phyloP scores from a whole-genome alignment of 108 stramenopile genomes.

The Asterionellopsis glacialis region DNA sequence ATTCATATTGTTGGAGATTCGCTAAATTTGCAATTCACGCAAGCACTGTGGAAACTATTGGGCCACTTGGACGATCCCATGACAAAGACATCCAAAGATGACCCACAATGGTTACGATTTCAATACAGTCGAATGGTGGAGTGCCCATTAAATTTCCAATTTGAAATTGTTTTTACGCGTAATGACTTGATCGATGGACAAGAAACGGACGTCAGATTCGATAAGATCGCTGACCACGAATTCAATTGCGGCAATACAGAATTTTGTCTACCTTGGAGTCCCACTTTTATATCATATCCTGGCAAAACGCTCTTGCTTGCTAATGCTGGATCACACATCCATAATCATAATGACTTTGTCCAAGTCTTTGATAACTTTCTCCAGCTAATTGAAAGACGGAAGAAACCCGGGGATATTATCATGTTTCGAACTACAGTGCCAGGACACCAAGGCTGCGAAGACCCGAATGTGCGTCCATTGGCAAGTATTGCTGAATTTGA shows the following conservation, averaged over 20 bases:
- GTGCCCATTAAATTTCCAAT: conserved; percentile 6
- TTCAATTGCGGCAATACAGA: conserved; percentile 8
- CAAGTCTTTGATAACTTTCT: conserved; percentile 8
- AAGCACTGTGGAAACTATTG: conserved; percentile 10
- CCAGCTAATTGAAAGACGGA: neutral
- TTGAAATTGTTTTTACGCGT: conserved; percentile 7
- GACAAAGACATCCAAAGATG: neutral
- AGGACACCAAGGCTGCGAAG: conserved; percentile 8
- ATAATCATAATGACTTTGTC: neutral
- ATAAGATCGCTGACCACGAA: conserved; percentile 1
- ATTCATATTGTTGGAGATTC: conserved; percentile 13
- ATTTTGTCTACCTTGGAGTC: conserved; percentile 10
- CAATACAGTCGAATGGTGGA: conserved; percentile 6
- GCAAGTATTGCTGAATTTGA: conserved; percentile 3
- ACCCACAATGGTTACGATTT: conserved; percentile 1
- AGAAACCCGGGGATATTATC: conserved; percentile 4
- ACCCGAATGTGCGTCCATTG: neutral
- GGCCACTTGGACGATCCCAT: conserved; percentile 9
- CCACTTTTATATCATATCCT: neutral
- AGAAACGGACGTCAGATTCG: neutral
- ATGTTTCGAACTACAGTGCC: conserved; percentile 11
- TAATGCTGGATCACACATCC: conserved; percentile 8
- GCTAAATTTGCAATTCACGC: conserved; percentile 7
- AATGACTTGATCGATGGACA: conserved; percentile 9
- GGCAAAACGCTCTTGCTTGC: conserved; percentile 4